These are phyloP conservation scores for Thermoascus crustaceus DNA, from an alignment of 2,329 filamentous ascomycete genomes.

Conservation along the genomic window DNA sequence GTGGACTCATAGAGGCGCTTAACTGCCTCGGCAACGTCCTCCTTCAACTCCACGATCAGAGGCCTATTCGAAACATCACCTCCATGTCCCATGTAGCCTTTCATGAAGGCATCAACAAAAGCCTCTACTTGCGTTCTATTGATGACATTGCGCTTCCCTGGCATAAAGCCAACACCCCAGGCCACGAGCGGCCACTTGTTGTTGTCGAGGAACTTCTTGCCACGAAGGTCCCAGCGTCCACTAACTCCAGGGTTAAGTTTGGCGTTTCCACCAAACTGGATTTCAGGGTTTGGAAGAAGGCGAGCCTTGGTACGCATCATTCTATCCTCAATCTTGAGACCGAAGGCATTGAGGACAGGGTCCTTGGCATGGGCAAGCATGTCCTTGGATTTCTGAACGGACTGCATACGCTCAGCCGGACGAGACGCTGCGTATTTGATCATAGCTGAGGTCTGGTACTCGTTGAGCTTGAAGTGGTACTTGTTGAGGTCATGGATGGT, in stretches of 20 bases:
- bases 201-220: constrained; percentile 63
- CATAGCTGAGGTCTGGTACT: constrained; percentile 68
- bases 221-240: constrained; percentile 82
- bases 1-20: constrained; percentile 48
- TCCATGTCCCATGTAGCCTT: constrained; percentile 54
- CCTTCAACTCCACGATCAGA: constrained; percentile 32
- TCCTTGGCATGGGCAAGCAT: constrained; percentile 63
- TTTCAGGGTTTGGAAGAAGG: constrained; percentile 60
- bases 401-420: constrained; percentile 57
- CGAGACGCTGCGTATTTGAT: constrained; percentile 86
- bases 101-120: constrained; percentile 55
- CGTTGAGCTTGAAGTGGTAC: constrained; percentile 51
- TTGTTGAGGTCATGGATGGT: constrained; percentile 47
- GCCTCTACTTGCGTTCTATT: constrained; percentile 39
- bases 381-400: constrained; percentile 60
- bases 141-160: constrained; percentile 44
- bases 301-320: constrained; percentile 64
- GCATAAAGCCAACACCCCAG: constrained; percentile 69
- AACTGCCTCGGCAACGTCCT: constrained; percentile 47
- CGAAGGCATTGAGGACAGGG: constrained; percentile 62
- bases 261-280: constrained; percentile 56
- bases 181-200: constrained; percentile 56
- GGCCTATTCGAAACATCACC: constrained; percentile 45
- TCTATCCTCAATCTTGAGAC: constrained; percentile 56
- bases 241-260: constrained; percentile 52